Conservation (phyloP, 192 early-diverging fungal genomes). For the Backusella parvicylindrica region DNA sequence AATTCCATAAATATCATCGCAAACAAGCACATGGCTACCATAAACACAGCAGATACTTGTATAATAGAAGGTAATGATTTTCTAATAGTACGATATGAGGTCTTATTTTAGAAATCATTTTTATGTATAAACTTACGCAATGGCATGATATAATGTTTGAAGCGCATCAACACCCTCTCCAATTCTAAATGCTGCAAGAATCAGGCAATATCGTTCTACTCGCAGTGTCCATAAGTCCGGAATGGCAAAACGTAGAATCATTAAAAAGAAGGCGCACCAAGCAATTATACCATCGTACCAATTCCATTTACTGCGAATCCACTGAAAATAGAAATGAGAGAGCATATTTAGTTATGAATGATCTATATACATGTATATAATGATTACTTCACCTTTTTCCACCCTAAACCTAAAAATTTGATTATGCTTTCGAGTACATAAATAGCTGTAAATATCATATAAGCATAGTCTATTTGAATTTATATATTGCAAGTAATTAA, state of each 20-base stretch:
- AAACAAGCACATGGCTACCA: conserved; percentile 39
- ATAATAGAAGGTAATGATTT: conserved; percentile 30
- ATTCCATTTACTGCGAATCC: conserved; percentile 32
- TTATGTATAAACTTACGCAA: conserved; percentile 21
- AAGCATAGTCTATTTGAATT: conserved; percentile 32
- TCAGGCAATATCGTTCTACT: conserved; percentile 28
- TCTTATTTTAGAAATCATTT: no score
- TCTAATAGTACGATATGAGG: background rate
- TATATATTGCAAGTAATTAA: background rate
- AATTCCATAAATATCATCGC: conserved; percentile 57
- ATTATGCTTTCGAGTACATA: conserved; percentile 44
- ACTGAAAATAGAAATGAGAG: conserved; percentile 8
- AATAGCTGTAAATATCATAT: conserved; percentile 32
- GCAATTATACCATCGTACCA: conserved; percentile 28
- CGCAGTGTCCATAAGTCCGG: conserved; percentile 29
- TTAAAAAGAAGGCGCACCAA: conserved; percentile 13
- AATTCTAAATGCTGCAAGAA: conserved; percentile 26
- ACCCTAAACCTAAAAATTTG: conserved; percentile 45
- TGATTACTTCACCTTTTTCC: conserved; percentile 26
- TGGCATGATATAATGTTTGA: conserved; percentile 28
- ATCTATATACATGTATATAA: no score
- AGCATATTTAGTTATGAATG: no score
- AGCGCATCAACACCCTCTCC: conserved; percentile 26
- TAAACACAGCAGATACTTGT: conserved; percentile 31
- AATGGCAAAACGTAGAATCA: conserved; percentile 20